A percentile compares a stretch with the other conserved stretches of the same genome.
These are phyloP conservation scores for Eremochloa ophiuroides DNA, from an alignment of 176 grass and related monocot species.

Conservation along the genomic window DNA sequence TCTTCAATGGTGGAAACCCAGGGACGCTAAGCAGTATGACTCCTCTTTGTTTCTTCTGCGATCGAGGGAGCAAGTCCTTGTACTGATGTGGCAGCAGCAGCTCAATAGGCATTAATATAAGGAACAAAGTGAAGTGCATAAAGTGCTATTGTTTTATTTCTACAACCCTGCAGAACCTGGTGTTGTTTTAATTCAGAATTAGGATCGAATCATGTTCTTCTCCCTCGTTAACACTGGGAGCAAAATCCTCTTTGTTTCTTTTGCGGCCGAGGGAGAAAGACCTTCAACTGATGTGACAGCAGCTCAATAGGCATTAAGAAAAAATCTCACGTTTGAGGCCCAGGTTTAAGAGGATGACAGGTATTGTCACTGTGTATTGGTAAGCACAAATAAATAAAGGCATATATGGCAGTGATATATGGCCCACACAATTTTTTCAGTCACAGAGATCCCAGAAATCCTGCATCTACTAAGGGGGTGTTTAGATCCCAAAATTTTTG, in stretches of 20 bases:
- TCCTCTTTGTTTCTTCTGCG: too few species aligned
- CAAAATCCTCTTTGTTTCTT: not conserved
- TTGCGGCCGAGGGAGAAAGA: not conserved
- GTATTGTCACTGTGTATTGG: not conserved
- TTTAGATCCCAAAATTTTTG: too few species aligned
- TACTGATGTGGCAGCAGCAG: too few species aligned
- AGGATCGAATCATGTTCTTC: not conserved
- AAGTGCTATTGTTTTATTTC: too few species aligned
- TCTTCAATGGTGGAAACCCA: too few species aligned
- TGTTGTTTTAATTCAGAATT: too few species aligned
- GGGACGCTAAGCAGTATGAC: too few species aligned
- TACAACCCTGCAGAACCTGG: too few species aligned
- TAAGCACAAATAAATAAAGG: not conserved
- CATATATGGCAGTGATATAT: not conserved
- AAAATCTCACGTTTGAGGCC: not conserved
- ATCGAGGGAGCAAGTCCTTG: too few species aligned
- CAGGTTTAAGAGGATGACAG: not conserved
- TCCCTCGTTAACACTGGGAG: not conserved
- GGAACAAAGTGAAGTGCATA: too few species aligned
- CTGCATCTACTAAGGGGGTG: too few species aligned
- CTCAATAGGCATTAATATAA: too few species aligned
- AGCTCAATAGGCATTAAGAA: not conserved
- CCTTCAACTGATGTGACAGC: not conserved
- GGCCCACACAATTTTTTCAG: not conserved
- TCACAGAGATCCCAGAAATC: slow-evolving; percentile 32